phyloP scores from a whole-genome alignment of 2,329 filamentous ascomycete genomes.

The Venturia aucupariae region DNA sequence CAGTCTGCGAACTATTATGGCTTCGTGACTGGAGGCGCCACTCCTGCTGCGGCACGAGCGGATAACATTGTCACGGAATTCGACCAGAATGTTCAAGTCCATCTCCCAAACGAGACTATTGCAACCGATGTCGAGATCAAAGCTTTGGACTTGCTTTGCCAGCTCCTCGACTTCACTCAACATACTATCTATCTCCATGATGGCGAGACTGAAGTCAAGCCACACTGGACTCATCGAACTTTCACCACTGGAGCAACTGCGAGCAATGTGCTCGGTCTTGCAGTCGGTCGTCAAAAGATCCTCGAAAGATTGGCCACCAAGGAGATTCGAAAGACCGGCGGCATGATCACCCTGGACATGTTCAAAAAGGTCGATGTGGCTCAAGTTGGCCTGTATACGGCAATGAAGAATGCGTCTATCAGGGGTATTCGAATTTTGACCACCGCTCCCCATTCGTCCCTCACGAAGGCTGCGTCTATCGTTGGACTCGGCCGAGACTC shows the following conservation, averaged over 20 bases:
- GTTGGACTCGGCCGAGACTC: conserved; percentile 65
- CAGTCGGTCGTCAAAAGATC: conserved; percentile 63
- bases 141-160: conserved; percentile 59
- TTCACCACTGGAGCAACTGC: conserved; percentile 70
- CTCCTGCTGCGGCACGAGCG: conserved; percentile 70
- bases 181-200: not conserved
- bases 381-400: conserved; percentile 58
- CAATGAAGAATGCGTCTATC: conserved; percentile 55
- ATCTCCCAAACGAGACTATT: conserved; percentile 66
- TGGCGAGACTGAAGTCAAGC: conserved; percentile 33
- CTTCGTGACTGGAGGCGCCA: conserved; percentile 76
- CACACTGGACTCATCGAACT: conserved; percentile 59
- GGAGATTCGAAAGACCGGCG: conserved; percentile 20
- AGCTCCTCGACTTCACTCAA: conserved; percentile 44
- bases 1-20: conserved; percentile 59
- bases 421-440: conserved; percentile 67
- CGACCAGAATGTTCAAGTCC: conserved; percentile 79
- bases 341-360: conserved; percentile 20
- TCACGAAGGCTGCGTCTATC: conserved; percentile 74
- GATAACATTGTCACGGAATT: conserved; percentile 74
- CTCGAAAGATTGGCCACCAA: conserved; percentile 21
- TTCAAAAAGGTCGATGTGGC: conserved; percentile 44
- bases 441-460: conserved; percentile 72
- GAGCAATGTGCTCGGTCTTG: conserved; percentile 56
- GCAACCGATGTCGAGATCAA: conserved; percentile 67